phyloP scores from a whole-genome alignment of 2,329 filamentous ascomycete genomes.

The Purpureocillium lavendulum region DNA sequence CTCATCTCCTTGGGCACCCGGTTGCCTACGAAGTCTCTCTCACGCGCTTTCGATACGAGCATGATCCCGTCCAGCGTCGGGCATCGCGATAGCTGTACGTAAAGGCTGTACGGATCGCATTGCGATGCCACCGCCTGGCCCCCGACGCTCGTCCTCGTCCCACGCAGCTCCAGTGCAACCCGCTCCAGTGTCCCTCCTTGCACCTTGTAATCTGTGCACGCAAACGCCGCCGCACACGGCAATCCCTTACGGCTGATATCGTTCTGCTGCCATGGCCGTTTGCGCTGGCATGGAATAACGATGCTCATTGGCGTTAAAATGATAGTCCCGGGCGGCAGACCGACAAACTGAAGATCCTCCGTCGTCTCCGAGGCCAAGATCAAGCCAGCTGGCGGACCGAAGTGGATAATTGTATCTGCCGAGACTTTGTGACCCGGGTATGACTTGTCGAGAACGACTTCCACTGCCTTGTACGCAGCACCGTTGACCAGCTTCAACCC shows the following conservation, averaged over 20 bases:
- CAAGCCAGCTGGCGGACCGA: background rate
- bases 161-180: no score
- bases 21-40: no score
- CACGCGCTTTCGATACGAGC: no score
- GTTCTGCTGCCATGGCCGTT: background rate
- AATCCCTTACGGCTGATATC: background rate
- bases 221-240: background rate
- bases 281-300: background rate
- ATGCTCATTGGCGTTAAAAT: background rate
- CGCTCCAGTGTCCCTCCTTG: no score
- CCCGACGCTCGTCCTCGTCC: no score
- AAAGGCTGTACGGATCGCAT: no score
- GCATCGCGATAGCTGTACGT: no score
- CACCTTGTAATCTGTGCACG: background rate
- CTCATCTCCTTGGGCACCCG: no score
- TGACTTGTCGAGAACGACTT: conserved; percentile 1
- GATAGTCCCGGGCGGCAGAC: background rate
- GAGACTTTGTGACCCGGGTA: conserved; percentile 1
- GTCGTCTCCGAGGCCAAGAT: conserved; percentile 1
- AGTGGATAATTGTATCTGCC: background rate
- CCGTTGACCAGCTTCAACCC: conserved; percentile 1
- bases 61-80: no score
- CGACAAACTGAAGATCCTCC: background rate
- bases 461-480: conserved; percentile 1
- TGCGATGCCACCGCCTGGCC: no score